A percentile compares a stretch with the other conserved stretches of the same genome.
Conservation (phyloP, 2,329 filamentous ascomycete genomes). For the Penicillium sp. region DNA sequence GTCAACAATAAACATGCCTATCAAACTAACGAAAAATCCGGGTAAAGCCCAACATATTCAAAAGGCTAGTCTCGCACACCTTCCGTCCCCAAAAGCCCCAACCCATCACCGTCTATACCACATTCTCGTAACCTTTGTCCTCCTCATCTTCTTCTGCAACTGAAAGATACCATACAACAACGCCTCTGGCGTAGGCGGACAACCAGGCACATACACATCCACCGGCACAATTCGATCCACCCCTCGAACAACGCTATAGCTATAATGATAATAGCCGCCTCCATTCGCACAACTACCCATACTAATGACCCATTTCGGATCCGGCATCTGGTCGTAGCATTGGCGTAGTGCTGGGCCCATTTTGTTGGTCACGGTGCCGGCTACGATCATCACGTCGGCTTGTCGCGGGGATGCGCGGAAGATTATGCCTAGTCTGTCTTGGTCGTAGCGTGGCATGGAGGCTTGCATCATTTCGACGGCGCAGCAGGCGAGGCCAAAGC, state of each 20-base stretch:
- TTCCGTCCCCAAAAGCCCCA: not conserved
- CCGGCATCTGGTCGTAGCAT: not conserved
- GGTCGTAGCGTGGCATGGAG: constrained; percentile 9
- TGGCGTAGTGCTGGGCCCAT: not conserved
- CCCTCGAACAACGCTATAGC: not conserved
- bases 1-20: too few species aligned
- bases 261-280: not conserved
- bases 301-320: not conserved
- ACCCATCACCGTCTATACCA: not conserved
- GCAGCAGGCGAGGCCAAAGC: not conserved
- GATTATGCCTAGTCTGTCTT: constrained; percentile 15
- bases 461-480: constrained; percentile 3
- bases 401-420: constrained; percentile 2
- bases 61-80: not conserved
- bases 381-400: not conserved
- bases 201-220: constrained; percentile 9
- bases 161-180: constrained; percentile 12
- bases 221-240: not conserved
- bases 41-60: not conserved
- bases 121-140: constrained; percentile 11
- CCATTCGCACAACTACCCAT: not conserved
- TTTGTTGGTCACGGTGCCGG: not conserved
- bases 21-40: too few species aligned
- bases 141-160: constrained; percentile 15
- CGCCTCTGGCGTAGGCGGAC: constrained; percentile 15